A percentile compares a stretch with the other conserved stretches of the same genome.
Evolutionary conservation across 108 stramenopile species (phyloP).

Genomic region (Cylindrotheca fusiformis): DNA sequence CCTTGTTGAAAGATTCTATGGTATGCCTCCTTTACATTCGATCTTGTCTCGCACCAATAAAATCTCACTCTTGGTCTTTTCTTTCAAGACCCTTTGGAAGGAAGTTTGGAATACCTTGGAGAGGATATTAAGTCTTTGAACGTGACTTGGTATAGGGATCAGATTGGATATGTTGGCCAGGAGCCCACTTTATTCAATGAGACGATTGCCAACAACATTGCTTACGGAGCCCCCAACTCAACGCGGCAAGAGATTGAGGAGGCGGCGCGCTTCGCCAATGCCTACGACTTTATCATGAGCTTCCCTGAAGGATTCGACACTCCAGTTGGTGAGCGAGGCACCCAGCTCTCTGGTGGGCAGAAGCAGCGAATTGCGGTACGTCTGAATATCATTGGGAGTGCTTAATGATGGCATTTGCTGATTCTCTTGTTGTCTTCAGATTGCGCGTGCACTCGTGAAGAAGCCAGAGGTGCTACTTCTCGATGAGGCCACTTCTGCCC

Average conservation of each 20-base stretch:
- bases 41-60: neutral
- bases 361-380: slow-evolving; percentile 66
- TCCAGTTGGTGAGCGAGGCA: slow-evolving; percentile 53
- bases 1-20: slow-evolving; percentile 91
- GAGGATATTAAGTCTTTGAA: slow-evolving; percentile 69
- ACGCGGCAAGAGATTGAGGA: slow-evolving; percentile 60
- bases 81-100: slow-evolving; percentile 19
- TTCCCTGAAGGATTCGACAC: slow-evolving; percentile 60
- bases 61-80: too few relatives aligned
- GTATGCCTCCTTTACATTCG: slow-evolving; percentile 34
- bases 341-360: slow-evolving; percentile 66
- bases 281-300: slow-evolving; percentile 77
- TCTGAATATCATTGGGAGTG: slow-evolving; percentile 14
- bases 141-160: slow-evolving; percentile 73
- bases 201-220: slow-evolving; percentile 88
- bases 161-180: slow-evolving; percentile 90
- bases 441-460: slow-evolving; percentile 85
- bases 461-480: slow-evolving; percentile 80
- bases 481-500: slow-evolving; percentile 84
- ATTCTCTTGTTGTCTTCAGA: slow-evolving; percentile 65
- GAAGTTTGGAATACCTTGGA: slow-evolving; percentile 79
- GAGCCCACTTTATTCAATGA: slow-evolving; percentile 91
- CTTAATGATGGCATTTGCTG: slow-evolving; percentile 8
- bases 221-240: slow-evolving; percentile 58
- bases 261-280: slow-evolving; percentile 85